Evolutionary conservation across 371 early-diverging fungal genomes (phyloP).

Genomic region (Phascolomyces articulosus): DNA sequence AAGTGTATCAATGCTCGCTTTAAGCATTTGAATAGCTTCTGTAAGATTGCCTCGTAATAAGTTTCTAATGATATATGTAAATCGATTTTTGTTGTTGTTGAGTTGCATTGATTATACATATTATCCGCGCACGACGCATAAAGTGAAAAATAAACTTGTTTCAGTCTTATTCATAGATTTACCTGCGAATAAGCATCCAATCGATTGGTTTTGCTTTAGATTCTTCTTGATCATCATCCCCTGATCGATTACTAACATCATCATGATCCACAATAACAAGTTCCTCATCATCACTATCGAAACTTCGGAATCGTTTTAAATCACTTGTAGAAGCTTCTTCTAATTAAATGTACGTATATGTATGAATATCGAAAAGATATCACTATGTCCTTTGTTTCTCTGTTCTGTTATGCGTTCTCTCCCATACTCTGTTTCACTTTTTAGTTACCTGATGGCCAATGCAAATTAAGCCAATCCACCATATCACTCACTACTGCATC

Average conservation of each 20-base stretch:
- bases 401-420: not conserved
- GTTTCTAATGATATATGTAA: too few species aligned
- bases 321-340: not conserved
- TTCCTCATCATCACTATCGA: constrained; percentile 8
- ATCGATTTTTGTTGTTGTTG: too few species aligned
- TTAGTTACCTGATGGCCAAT: constrained; percentile 19
- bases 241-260: constrained; percentile 3
- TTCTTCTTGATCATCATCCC: constrained; percentile 1
- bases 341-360: not conserved
- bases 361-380: too few species aligned
- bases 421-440: not conserved
- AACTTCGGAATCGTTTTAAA: not conserved
- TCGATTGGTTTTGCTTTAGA: not conserved
- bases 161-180: not conserved
- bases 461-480: constrained; percentile 17
- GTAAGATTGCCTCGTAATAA: constrained; percentile 16
- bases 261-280: constrained; percentile 9
- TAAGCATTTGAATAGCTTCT: constrained; percentile 15
- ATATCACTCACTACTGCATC: constrained; percentile 1
- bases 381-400: not conserved
- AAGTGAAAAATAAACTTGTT: too few species aligned
- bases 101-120: too few species aligned
- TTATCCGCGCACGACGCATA: too few species aligned
- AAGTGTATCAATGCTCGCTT: not conserved
- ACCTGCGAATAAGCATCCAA: constrained; percentile 9